Percentiles rank a stretch among this genome's conserved stretches.
These are phyloP conservation scores for Pseudisothecium myosuroides DNA, from an alignment of 225 moss, liverwort and hornwort genomes.

Conservation along the genomic window DNA sequence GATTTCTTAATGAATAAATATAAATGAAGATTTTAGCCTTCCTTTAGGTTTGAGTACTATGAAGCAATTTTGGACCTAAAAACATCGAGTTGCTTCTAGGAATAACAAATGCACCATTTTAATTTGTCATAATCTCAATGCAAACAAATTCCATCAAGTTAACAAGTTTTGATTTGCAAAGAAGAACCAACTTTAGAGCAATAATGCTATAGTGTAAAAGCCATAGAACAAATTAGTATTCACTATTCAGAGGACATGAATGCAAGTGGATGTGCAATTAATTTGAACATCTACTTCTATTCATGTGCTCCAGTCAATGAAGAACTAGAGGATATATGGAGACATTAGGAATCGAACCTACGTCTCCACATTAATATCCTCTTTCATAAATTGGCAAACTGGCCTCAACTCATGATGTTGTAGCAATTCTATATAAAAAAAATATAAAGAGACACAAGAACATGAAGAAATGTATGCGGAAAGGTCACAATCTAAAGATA, in stretches of 20 bases:
- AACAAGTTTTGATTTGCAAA: not conserved
- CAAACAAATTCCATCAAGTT: too few relatives aligned
- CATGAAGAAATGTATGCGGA: not conserved
- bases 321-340: not conserved
- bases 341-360: not conserved
- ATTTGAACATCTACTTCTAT: not conserved
- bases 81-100: too few relatives aligned
- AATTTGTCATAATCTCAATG: not conserved
- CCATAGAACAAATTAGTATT: too few relatives aligned
- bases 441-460: not conserved
- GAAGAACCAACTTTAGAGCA: not conserved
- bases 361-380: not conserved
- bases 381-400: not conserved
- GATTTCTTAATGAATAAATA: too few relatives aligned
- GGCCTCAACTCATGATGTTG: not conserved
- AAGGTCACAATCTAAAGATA: not conserved
- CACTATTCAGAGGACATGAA: too few relatives aligned
- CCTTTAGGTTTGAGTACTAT: too few relatives aligned
- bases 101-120: too few relatives aligned
- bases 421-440: not conserved
- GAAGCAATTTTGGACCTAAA: too few relatives aligned
- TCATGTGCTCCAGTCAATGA: rapidly evolving
- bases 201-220: not conserved
- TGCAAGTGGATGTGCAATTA: not conserved
- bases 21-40: too few relatives aligned